Conservation (phyloP, 23 red algal species). For the Gracilariopsis chorda region DNA sequence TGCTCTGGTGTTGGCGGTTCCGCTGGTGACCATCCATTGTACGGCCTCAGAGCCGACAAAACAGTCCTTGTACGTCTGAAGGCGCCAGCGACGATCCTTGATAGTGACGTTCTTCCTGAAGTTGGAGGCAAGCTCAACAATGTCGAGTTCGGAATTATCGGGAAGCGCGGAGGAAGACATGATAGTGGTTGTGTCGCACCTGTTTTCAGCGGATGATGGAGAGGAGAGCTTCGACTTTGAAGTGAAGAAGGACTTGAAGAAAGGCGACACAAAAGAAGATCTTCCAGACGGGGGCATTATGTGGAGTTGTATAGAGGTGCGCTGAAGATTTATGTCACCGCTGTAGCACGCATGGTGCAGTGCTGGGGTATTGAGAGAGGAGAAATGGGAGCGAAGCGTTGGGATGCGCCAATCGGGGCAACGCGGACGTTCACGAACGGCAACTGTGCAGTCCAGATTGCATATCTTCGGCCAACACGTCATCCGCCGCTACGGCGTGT, state of each 20-base stretch:
- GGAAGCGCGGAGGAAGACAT: neutral
- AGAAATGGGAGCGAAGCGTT: no score
- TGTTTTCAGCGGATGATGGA: neutral
- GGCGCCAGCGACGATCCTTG: conserved; percentile 53
- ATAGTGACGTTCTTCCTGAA: conserved; percentile 53
- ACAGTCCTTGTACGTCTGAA: conserved; percentile 45
- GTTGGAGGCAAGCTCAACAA: neutral
- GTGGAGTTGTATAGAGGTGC: no score
- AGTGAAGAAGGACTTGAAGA: neutral
- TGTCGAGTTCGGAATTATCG: neutral
- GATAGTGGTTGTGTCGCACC: neutral
- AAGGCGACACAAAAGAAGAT: neutral
- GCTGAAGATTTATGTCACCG: no score
- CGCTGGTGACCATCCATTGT: conserved; percentile 51
- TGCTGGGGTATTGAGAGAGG: no score
- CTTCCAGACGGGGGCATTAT: no score
- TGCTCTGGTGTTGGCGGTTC: neutral
- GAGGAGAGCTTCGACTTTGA: neutral
- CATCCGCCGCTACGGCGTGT: no score
- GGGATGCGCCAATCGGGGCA: no score
- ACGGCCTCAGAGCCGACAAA: conserved; percentile 75
- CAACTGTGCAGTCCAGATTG: no score
- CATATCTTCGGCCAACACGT: no score
- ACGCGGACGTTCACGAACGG: no score
- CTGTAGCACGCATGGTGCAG: no score